Conservation (phyloP, 768 basidiomycete genomes). For the Atractiella rhizophila region DNA sequence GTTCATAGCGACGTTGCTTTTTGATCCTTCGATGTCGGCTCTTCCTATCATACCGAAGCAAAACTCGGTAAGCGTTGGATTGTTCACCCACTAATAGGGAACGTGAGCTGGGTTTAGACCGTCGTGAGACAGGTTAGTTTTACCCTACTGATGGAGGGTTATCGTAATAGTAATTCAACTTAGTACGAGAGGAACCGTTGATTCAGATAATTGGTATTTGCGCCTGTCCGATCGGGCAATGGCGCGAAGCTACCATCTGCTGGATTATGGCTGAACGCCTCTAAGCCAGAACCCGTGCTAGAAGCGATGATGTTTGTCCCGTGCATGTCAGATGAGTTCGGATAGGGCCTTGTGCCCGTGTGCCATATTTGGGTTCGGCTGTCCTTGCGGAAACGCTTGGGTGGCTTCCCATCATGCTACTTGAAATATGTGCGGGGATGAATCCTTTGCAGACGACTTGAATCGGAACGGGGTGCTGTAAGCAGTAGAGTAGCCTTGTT, state of each 20-base stretch:
- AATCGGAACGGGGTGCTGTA: constrained; percentile 50
- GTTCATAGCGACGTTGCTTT: constrained; percentile 62
- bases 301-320: constrained; percentile 46
- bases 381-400: too few relatives aligned
- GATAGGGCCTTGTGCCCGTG: constrained; percentile 46
- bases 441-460: constrained; percentile 58
- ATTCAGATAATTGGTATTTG: constrained; percentile 65
- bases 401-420: too few relatives aligned
- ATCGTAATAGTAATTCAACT: constrained; percentile 51
- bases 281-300: constrained; percentile 59
- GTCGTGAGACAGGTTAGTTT: constrained; percentile 67
- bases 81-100: constrained; percentile 59
- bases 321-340: constrained; percentile 37
- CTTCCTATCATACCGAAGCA: constrained; percentile 59
- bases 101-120: constrained; percentile 60
- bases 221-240: constrained; percentile 52
- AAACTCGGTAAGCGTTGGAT: constrained; percentile 57
- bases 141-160: constrained; percentile 57
- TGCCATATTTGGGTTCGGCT: constrained; percentile 44
- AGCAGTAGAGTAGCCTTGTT: constrained; percentile 56
- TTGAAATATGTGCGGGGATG: constrained; percentile 37
- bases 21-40: constrained; percentile 60
- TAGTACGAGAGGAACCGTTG: constrained; percentile 62
- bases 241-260: constrained; percentile 55
- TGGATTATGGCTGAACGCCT: constrained; percentile 66